Base-by-base conservation (phyloP, 106 monocot species). In the Acorus gramineus region DNA sequence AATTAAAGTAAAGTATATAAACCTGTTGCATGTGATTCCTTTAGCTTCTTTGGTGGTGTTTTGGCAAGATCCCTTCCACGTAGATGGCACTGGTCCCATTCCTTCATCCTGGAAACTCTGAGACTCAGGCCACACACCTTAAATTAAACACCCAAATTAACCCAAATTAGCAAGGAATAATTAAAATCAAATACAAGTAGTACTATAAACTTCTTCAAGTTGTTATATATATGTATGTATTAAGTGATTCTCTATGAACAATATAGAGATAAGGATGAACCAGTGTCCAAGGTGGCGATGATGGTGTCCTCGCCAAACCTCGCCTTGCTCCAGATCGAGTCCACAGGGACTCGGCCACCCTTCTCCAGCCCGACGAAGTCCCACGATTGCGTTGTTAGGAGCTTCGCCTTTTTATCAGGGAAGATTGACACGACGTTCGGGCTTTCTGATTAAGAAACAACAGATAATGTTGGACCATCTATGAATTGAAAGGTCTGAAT, bases 371-470 rank as follows among this genome's bases (percentile, higher is more conserved):
- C 72, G 2, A 90, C 68, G 63, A 89, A 85, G 3, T 74, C 61
- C 89, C 89, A 89, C 9, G 89, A 89, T 11, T 75, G 76, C n/a
- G 89, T 89, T 2, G 85, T 89, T 47, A 80, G 85, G 10, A 85
- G 74, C 55, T 80, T 67, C 59, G 62, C 54, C 6, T 67, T 79
- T 66, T 69, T 77, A 58, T 77, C 82, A 2, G 67, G 74, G 53
- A 85, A 79, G 51, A 89, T 82, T 14, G 82, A 85, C 2, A 77
- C 44, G 4, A 89, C 85, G 6, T 55, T 56, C 0, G 85, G 82
- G 42, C 62, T 42, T 55, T 65, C 89, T 89, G 69, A 54, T 8
- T 2, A 28, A 59, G 46, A 7, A 48, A 60, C 54, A 61, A 13
- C 7, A 60, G 28, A 62, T n/a, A 11, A 53, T 7, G 11, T 43